Percentiles rank a stretch among this genome's conserved stretches.
phyloP scores from a whole-genome alignment of 2,329 filamentous ascomycete species.

The Diaporthe humulicola region DNA sequence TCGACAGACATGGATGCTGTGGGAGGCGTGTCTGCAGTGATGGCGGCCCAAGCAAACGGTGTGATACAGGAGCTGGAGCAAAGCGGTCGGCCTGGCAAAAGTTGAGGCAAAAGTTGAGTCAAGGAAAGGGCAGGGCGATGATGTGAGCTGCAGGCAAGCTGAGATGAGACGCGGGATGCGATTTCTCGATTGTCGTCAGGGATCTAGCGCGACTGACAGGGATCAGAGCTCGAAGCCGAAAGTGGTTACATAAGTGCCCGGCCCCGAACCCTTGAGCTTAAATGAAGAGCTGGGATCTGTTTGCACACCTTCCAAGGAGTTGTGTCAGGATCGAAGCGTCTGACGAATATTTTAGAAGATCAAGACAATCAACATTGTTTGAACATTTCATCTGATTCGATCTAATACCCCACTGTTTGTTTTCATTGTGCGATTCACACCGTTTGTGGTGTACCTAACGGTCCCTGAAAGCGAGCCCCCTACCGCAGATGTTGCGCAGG shows the following conservation, averaged over 20 bases:
- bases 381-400: no score
- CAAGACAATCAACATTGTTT: no score
- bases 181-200: constrained; percentile 1
- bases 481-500: no score
- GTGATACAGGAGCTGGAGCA: neutral
- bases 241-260: neutral
- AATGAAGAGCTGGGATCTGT: neutral
- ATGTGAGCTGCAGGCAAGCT: neutral
- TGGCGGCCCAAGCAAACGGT: neutral
- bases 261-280: neutral
- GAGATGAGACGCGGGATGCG: constrained; percentile 26
- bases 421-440: no score
- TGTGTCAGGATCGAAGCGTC: no score
- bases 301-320: neutral
- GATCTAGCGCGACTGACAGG: constrained; percentile 30
- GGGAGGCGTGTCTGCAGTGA: neutral
- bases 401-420: no score
- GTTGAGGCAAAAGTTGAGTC: neutral
- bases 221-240: neutral
- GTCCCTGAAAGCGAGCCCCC: no score
- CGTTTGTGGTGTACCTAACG: no score
- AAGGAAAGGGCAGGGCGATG: neutral
- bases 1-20: constrained; percentile 21
- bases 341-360: no score
- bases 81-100: neutral